Evolutionary conservation across 495 filamentous ascomycete species (phyloP), one percentile per base, ranked within the genome.

Genomic region (Terfezia claveryi): DNA sequence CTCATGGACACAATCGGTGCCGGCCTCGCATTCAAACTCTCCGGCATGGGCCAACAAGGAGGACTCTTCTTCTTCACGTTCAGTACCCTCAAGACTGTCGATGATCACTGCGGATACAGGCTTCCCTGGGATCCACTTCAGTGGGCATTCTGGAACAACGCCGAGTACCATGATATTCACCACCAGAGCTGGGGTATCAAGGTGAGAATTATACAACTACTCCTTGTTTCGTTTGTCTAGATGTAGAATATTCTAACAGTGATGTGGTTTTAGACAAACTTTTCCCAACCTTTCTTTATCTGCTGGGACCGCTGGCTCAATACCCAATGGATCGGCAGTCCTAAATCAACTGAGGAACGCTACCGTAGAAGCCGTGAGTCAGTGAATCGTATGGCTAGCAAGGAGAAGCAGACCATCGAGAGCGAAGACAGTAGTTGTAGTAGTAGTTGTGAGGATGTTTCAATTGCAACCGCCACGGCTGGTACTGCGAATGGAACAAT

Each of bases 151-250:
- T 80, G 82, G 63, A 94, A 98, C 72, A 94, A 95, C 60, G 85
- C 91, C 17, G 80, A 78, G 20, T 98, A 93, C 68, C 91, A 98
- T 67, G 91, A 98, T 66, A 85, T 98, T 53, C 91, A 98, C 67
- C 91, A 98, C 69, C 91, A 98, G 70, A 93, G 85, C 70, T 98
- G 89, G 91, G 91, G 91, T 51, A 94, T 98, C 72, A 95, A 91
- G 75, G 75, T 78, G 57, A 72, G 14, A 14, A 14, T 2, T 49
- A n/a, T 10, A n/a, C 44, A n/a, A 20, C 44, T 0, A 14, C 44
- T 49, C 44, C 1, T 49, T 6, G 38, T 20, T 49, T 49, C 3
- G 14, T 1, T 2, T 20, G 44, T 49, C 44, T n/a, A 49, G 20
- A 49, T 20, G 8, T 14, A 49, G 27, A 32, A 4, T 32, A 32